Conservation (phyloP, 2,329 filamentous ascomycete genomes). For the Aureobasidium sp. region DNA sequence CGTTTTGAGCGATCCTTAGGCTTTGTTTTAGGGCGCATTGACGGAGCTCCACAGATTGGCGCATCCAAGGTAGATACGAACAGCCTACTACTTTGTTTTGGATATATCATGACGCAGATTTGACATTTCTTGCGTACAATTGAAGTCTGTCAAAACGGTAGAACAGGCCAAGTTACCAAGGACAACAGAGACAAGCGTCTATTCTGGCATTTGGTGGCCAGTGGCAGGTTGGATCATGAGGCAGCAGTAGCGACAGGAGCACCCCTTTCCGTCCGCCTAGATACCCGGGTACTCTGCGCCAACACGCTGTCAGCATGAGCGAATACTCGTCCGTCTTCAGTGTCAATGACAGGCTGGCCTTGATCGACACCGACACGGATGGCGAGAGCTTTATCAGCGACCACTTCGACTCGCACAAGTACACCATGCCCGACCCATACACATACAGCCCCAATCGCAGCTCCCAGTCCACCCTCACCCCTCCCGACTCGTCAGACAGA, state of each 20-base stretch:
- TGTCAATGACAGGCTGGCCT: constrained; percentile 47
- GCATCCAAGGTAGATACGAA: neutral
- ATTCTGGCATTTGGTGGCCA: neutral
- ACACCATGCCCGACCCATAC: constrained; percentile 60
- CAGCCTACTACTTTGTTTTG: neutral
- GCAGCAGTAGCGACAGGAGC: constrained; percentile 8
- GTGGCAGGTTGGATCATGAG: neutral
- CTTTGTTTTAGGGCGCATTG: neutral
- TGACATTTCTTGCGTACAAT: neutral
- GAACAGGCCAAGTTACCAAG: neutral
- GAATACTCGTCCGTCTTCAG: constrained; percentile 39
- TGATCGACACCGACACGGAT: constrained; percentile 40
- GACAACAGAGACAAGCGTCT: neutral
- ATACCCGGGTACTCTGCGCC: neutral
- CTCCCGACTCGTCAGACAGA: constrained; percentile 22
- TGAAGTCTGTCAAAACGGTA: neutral
- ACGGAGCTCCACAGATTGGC: constrained; percentile 3
- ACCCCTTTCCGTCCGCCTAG: neutral
- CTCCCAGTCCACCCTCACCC: neutral
- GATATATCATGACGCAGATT: neutral
- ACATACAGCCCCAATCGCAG: constrained; percentile 23
- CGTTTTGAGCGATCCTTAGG: neutral
- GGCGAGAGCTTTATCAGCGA: constrained; percentile 3
- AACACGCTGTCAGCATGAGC: constrained; percentile 22
- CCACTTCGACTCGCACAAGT: constrained; percentile 63